Base-by-base conservation (phyloP, 768 basidiomycete species). In the Phallus indusiatus region DNA sequence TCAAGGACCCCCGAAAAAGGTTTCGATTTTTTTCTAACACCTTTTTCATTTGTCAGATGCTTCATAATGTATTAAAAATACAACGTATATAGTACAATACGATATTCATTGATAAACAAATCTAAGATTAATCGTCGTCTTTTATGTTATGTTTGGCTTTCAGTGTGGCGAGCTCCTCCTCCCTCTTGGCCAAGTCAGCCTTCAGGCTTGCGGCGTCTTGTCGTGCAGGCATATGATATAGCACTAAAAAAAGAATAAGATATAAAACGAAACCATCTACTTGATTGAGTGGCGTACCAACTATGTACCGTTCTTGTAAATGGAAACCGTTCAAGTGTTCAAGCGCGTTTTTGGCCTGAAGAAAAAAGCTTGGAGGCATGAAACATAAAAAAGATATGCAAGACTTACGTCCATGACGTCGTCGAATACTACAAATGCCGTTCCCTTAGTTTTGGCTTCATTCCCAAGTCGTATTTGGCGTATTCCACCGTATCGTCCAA, bases 311-410 rank as follows among this genome's bases (percentile, higher is more conserved):
- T 72, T 96, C 95, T 75, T 94, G 93, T 60, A 99, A 72, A 75
- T 99, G 95, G 76, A 99, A 99, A 49, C 95, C 95, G 66, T 98
- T 98, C 68, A 98, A 72, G 71, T 96, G 94, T 68, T 94, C 94
- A 59, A 96, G 82, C 0, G 95, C 95, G 67, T 94, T 94, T 73
- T 96, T 95, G 20, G 95, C 95, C 90, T 96, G 67, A 12, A 56
- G 49, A 22, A 20, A 16, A n/a, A n/a, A n/a, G n/a, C n/a, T n/a
- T n/a, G n/a, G n/a, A 47, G 20, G 33, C 53, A 36, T 54, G 22
- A 54, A n/a, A 54, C 48, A 42, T 11, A 35, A 28, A 60, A 33
- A 51, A 9, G 42, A 36, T 35, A 21, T 22, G 16, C 14, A 33
- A 34, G 14, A 76, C 85, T 67, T 70, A 93, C 92, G 67, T 94